Base-by-base conservation (phyloP, 2,329 filamentous ascomycete species). In the Diaporthe vexans region DNA sequence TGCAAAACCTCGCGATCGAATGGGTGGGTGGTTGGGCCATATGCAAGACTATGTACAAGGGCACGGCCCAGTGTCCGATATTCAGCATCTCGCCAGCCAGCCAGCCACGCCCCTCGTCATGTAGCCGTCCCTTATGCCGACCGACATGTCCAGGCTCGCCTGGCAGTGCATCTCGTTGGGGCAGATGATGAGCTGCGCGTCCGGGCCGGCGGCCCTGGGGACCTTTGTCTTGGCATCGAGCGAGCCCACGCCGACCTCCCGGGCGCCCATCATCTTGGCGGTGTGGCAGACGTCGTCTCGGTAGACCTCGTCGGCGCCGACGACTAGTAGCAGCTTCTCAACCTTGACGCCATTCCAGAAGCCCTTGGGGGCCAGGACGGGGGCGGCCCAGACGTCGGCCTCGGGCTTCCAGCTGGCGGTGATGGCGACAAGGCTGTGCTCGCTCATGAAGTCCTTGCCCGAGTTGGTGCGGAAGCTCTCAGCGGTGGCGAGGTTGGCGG, bases 151-250 rank as follows among this genome's bases (percentile, higher is more conserved):
- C 51, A 75, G 40, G 35, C 71, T 67, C 13, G 73, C 72, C 57
- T 75, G 76, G 46, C 74, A 75, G 46, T 77, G 76, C 35, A 74
- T 74, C 67, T 77, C 76, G 17, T 74, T 74, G 1, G 76, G 74
- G 52, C 74, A 77, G 15, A 77, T 65, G 24, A 75, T 72, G 17
- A 77, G 48, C 61, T 76, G 73, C 26, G 77, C 46, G 35, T 71
- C 69, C 17, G 63, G 63, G 17, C 72, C 73, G 21, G 26, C 37
- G 6, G 35, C 37, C 10, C 54, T 69, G 0, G 63, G 33, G 46
- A 1, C 33, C 33, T 40, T 68, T 40, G 46, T 52, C 48, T 68
- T 68, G 33, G 63, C 63, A n/a, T 54, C 46, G 46, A 35, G 29
- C 9, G 63, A 68, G 13, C 63, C 63, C 5, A 58, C 59, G 1